phyloP scores from a whole-genome alignment of 371 early-diverging fungal genomes.

The Sanchytrium tribonematis region DNA sequence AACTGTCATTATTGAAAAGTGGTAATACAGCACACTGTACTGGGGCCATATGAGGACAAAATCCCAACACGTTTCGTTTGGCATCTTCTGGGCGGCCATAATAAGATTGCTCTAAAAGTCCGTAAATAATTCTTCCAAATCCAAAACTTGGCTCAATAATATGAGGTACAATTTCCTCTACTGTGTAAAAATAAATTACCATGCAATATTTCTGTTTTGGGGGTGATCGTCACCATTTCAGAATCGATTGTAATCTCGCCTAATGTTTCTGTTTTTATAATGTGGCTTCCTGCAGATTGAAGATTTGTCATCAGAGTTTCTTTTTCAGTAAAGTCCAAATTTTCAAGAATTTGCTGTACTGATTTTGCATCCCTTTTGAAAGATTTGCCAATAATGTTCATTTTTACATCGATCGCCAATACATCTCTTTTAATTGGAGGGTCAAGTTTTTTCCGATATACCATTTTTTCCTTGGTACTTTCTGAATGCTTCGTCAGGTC shows the following conservation, averaged over 20 bases:
- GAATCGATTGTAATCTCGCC: slow-evolving; percentile 10
- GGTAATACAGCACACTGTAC: slow-evolving; percentile 79
- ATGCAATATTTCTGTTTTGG: neutral
- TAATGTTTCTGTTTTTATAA: slow-evolving; percentile 10
- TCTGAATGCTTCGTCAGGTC: slow-evolving; percentile 82
- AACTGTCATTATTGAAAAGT: slow-evolving; percentile 42
- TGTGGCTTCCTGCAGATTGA: slow-evolving; percentile 24
- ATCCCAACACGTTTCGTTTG: slow-evolving; percentile 33
- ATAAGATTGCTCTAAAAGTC: slow-evolving; percentile 87
- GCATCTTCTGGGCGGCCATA: slow-evolving; percentile 67
- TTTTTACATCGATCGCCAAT: slow-evolving; percentile 60
- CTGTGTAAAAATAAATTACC: slow-evolving; percentile 13
- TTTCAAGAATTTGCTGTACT: slow-evolving; percentile 42
- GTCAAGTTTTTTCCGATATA: slow-evolving; percentile 59
- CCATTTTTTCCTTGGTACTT: slow-evolving; percentile 69
- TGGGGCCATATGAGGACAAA: slow-evolving; percentile 67
- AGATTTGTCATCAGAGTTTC: slow-evolving; percentile 19
- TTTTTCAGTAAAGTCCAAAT: slow-evolving; percentile 11
- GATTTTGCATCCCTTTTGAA: slow-evolving; percentile 70
- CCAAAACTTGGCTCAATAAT: slow-evolving; percentile 99
- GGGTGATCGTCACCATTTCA: slow-evolving; percentile 14
- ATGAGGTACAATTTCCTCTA: slow-evolving; percentile 86
- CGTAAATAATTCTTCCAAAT: slow-evolving; percentile 94
- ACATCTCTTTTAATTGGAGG: slow-evolving; percentile 49
- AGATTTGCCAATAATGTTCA: slow-evolving; percentile 68